Evolutionary conservation across 2,329 filamentous ascomycete genomes (phyloP), one percentile per base, ranked within the genome.

Genomic region (Colletotrichum eleusines): DNA sequence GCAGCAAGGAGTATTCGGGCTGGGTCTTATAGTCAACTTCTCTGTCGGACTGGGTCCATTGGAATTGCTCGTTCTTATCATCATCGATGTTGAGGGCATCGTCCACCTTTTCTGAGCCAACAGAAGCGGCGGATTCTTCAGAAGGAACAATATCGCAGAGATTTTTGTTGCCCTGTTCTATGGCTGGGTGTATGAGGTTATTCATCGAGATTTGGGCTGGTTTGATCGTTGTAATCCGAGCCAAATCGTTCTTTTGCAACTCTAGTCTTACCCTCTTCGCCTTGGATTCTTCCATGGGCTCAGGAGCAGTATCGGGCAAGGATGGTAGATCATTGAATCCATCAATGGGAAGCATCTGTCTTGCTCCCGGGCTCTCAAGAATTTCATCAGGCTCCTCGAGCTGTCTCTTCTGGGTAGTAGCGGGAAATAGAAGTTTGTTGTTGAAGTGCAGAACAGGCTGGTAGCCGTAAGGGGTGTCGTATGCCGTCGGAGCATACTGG

Each of bases 361-460:
- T 40, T 26, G n/a, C 33, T 9, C 12, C 8, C n/a, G 23, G 26
- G n/a, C n/a, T 40, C 1, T n/a, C 12, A 50, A 14, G 6, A 6
- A 16, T 11, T 51, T 50, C 33, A 12, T 2, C 48, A 18, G 35
- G 12, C 23, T 59, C 63, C 9, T 65, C 46, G 8, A 26, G 46
- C 20, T 38, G 59, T 53, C 55, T 42, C 26, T 61, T 66, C 20
- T 40, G n/a, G 3, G n/a, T 7, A 5, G 20, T 18, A 7, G 42
- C 20, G 26, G 44, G 8, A 9, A 53, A 23, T 3, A 44, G 1
- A 5, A 20, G 26, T 40, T 18, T 50, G 5, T 54, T 31, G 46
- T 60, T 60, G 9, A 67, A 38, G 20, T 71, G 50, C 8, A 62
- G 23, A 54, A 67, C 44, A 44, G 68, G 57, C 20, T 71, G 68